Conservation (phyloP, 495 filamentous ascomycete species). For the Penicillium maclennaniae region DNA sequence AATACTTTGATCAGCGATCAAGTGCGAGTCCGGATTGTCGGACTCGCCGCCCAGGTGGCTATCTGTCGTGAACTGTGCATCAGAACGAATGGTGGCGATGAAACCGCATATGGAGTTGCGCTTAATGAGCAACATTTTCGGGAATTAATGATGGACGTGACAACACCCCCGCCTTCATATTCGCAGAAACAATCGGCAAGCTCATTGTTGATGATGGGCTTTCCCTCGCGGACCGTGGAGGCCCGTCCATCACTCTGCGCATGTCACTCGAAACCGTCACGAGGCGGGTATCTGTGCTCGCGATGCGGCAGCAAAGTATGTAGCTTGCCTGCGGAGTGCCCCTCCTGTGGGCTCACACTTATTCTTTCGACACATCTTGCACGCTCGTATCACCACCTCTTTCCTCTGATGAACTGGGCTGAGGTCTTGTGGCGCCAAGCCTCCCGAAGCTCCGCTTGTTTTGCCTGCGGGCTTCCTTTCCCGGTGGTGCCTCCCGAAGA, state of each 20-base stretch:
- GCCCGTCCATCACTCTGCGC: conserved; percentile 74
- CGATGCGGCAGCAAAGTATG: conserved; percentile 88
- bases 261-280: conserved; percentile 79
- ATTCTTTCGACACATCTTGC: conserved; percentile 95
- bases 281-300: conserved; percentile 89
- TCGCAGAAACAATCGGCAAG: conserved; percentile 63
- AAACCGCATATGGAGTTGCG: conserved; percentile 73
- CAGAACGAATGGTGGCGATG: conserved; percentile 77
- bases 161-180: conserved; percentile 80
- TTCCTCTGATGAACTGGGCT: conserved; percentile 85
- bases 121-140: conserved; percentile 85
- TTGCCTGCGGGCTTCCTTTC: conserved; percentile 51
- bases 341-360: conserved; percentile 85
- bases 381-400: conserved; percentile 91
- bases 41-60: conserved; percentile 83
- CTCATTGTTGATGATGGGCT: conserved; percentile 94
- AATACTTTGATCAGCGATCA: conserved; percentile 67
- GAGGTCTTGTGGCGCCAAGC: conserved; percentile 83
- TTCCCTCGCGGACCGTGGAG: conserved; percentile 87
- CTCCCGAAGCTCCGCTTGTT: conserved; percentile 39
- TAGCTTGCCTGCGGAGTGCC: conserved; percentile 85
- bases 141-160: conserved; percentile 82
- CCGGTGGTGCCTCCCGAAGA: conserved; percentile 43
- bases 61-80: conserved; percentile 88
- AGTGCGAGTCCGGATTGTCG: conserved; percentile 83